Evolutionary conservation across 2,329 filamentous ascomycete species (phyloP).

Genomic region (Claviceps fusiformis): DNA sequence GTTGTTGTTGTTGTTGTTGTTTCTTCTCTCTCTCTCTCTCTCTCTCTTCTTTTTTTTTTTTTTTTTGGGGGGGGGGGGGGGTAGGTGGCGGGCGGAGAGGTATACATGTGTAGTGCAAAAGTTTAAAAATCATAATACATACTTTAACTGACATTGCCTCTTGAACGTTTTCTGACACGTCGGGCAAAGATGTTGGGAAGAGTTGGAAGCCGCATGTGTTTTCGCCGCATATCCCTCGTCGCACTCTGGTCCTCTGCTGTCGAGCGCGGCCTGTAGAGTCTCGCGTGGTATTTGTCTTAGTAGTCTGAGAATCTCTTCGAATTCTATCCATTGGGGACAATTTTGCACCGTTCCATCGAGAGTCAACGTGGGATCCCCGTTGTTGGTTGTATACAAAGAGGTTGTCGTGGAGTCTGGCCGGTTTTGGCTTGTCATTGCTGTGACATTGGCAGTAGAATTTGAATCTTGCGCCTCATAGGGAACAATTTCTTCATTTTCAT

Average conservation of each 20-base stretch:
- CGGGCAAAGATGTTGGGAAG: conserved; percentile 15
- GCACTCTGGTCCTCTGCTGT: neutral
- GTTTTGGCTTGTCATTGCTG: neutral
- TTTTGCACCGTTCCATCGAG: neutral
- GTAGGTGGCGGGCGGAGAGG: no score
- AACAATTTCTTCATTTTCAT: neutral
- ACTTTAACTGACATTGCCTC: conserved; percentile 46
- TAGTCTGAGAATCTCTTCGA: neutral
- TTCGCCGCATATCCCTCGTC: conserved; percentile 4
- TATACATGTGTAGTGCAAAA: neutral
- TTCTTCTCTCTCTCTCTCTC: no score
- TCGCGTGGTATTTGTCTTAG: neutral
- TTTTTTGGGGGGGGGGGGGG: no score
- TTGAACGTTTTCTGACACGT: conserved; percentile 32
- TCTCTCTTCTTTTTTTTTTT: no score
- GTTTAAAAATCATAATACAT: conserved; percentile 11
- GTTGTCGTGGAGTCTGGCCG: neutral
- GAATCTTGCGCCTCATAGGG: neutral
- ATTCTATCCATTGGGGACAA: neutral
- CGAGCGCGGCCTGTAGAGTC: neutral
- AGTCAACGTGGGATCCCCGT: neutral
- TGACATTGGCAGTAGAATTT: neutral
- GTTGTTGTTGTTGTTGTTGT: no score
- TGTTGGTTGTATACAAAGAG: neutral
- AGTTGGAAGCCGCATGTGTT: neutral